Conservation (phyloP, 305 asterid species). For the Fraxinus platypoda region DNA sequence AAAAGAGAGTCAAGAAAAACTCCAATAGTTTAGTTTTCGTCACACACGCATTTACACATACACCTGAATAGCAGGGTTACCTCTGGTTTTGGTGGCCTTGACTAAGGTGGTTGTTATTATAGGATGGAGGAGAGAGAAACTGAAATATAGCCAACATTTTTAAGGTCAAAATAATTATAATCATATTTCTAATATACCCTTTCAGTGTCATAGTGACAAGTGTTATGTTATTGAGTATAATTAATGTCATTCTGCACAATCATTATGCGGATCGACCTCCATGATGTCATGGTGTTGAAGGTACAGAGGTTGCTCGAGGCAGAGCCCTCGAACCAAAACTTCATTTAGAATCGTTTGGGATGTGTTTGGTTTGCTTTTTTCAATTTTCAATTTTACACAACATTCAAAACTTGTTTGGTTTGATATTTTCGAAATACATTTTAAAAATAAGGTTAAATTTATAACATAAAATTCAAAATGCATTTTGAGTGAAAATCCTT, state of each 20-base stretch:
- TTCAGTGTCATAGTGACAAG: background rate
- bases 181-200: background rate
- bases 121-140: conserved; percentile 3
- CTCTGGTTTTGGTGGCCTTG: conserved; percentile 23
- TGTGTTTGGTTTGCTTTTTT: background rate
- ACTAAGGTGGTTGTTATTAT: conserved; percentile 12
- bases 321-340: background rate
- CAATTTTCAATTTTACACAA: no score
- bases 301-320: background rate
- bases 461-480: background rate
- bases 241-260: no score
- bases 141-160: background rate
- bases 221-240: background rate
- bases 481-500: background rate
- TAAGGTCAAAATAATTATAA: background rate
- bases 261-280: background rate
- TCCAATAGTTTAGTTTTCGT: background rate
- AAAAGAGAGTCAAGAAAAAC: background rate
- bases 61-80: conserved; percentile 28
- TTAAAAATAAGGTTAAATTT: background rate
- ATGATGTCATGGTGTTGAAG: background rate
- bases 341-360: background rate
- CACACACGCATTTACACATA: conserved; percentile 19
- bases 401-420: background rate
- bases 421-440: background rate